Evolutionary conservation across 345 rosid genomes (phyloP), one percentile per base, ranked within the genome.

Genomic region (Aquilaria malaccensis): DNA sequence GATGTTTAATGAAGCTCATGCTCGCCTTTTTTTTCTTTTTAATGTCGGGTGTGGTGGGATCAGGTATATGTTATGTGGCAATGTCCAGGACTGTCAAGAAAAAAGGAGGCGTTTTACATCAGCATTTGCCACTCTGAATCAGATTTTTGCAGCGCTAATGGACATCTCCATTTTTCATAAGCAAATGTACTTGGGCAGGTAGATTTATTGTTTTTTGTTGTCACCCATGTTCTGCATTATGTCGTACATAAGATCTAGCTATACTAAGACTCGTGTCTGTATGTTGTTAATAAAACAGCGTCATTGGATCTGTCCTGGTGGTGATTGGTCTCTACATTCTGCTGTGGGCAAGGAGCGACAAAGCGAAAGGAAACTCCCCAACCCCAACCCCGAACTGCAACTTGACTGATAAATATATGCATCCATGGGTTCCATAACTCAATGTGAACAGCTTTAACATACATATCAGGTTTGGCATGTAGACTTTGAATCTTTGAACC

Each of bases 71-170:
- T 70, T 81, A 73, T 50, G 96, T 86, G 33, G 95, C 84, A n/a
- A 83, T 91, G 90, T 75, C 95, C 3, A 86, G 96, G 95, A 84
- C 85, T 70, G 91, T 88, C 22, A 74, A 81, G 71, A 81, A 83
- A 61, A 80, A 82, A 63, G 96, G 90, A 32, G 88, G 96, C 0
- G 81, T 88, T 30, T 88, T 76, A 86, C 96, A 1, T 76, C 96
- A 11, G 83, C 91, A 29, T 86, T 91, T 67, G 76, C 77, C 60
- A 94, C 96, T 45, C 71, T 84, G 29, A 67, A 77, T 59, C 96
- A 88, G 62, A 77, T 86, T 70, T 79, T 86, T 70, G 85, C 80
- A 14, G 85, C 85, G 63, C 68, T 77, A 46, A 56, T 88, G 51
- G 91, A 84, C 64, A 76, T 86, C 69, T 83, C 76, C 14, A 49